phyloP scores from a whole-genome alignment of 352 stramenopile species.

The Phytophthora capsici region DNA sequence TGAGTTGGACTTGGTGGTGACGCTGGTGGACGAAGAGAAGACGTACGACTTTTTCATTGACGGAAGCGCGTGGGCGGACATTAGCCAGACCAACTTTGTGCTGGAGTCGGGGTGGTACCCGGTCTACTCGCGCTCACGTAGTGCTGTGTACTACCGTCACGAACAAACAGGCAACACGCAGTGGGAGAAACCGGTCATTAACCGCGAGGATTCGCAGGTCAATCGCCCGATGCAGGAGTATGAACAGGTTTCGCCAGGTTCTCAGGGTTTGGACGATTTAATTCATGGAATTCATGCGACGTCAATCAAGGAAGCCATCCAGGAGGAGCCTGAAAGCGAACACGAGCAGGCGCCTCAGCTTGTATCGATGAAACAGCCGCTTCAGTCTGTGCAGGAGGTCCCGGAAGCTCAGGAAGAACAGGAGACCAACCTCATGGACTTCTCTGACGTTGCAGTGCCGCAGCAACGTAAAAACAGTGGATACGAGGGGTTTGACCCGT shows the following conservation, averaged over 20 bases:
- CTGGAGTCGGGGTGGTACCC: slow-evolving; percentile 80
- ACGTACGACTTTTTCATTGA: slow-evolving; percentile 84
- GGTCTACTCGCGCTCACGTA: slow-evolving; percentile 78
- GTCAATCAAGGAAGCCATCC: slow-evolving; percentile 24
- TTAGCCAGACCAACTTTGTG: slow-evolving; percentile 85
- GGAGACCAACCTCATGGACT: slow-evolving; percentile 69
- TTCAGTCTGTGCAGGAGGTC: slow-evolving; percentile 40
- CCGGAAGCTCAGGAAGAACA: slow-evolving; percentile 32
- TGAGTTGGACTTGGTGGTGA: slow-evolving; percentile 67
- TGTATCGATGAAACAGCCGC: slow-evolving; percentile 35
- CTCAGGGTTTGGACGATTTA: slow-evolving; percentile 40
- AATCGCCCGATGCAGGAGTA: slow-evolving; percentile 38
- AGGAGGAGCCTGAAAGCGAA: slow-evolving; percentile 37
- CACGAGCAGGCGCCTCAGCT: slow-evolving; percentile 28
- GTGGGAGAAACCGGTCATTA: slow-evolving; percentile 82
- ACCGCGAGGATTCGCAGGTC: slow-evolving; percentile 46
- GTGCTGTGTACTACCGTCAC: slow-evolving; percentile 80
- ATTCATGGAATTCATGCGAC: slow-evolving; percentile 27
- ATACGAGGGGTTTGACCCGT: slow-evolving; percentile 52
- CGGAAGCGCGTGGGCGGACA: slow-evolving; percentile 70
- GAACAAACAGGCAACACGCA: slow-evolving; percentile 62
- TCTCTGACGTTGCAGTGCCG: slow-evolving; percentile 59
- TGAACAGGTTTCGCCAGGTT: slow-evolving; percentile 42
- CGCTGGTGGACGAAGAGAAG: slow-evolving; percentile 68
- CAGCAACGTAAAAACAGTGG: slow-evolving; percentile 17